Evolutionary conservation across 441 rosid genomes (phyloP).

Genomic region (Euphorbia celastroides): DNA sequence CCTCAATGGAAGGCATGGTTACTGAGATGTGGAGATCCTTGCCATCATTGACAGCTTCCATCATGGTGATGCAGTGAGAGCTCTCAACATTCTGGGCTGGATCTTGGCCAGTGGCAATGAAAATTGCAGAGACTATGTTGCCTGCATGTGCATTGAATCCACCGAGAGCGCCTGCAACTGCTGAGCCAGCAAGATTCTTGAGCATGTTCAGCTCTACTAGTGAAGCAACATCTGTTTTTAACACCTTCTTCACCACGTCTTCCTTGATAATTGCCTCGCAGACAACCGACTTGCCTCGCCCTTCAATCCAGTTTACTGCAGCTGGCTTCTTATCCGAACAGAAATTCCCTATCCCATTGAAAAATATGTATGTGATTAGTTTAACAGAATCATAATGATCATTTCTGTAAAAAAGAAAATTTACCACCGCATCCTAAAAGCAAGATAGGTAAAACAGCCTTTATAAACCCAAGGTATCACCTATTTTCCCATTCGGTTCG

Average conservation of each 20-base stretch:
- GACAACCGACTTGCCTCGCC: constrained; percentile 85
- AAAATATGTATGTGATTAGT: background rate
- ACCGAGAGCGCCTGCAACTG: constrained; percentile 81
- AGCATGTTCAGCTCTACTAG: constrained; percentile 89
- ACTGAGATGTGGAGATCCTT: constrained; percentile 80
- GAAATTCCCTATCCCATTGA: constrained; percentile 46
- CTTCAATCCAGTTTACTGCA: constrained; percentile 93
- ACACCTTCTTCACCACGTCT: constrained; percentile 63
- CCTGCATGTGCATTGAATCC: constrained; percentile 96
- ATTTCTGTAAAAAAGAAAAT: background rate
- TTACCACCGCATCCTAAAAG: too few species aligned
- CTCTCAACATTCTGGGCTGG: constrained; percentile 95
- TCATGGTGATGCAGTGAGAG: constrained; percentile 92
- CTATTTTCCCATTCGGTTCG: too few species aligned
- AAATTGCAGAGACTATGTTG: constrained; percentile 83
- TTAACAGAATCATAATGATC: background rate
- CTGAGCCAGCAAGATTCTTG: too few species aligned
- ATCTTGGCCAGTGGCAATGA: constrained; percentile 90
- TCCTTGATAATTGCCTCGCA: constrained; percentile 86
- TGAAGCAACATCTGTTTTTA: constrained; percentile 66
- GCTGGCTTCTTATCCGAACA: constrained; percentile 95
- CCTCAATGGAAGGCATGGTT: constrained; percentile 92
- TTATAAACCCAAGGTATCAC: too few species aligned
- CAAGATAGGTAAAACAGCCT: too few species aligned
- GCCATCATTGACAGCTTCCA: constrained; percentile 82